Base-by-base conservation (phyloP, 176 grass and related monocot species). In the Tillandsia fasciculata region DNA sequence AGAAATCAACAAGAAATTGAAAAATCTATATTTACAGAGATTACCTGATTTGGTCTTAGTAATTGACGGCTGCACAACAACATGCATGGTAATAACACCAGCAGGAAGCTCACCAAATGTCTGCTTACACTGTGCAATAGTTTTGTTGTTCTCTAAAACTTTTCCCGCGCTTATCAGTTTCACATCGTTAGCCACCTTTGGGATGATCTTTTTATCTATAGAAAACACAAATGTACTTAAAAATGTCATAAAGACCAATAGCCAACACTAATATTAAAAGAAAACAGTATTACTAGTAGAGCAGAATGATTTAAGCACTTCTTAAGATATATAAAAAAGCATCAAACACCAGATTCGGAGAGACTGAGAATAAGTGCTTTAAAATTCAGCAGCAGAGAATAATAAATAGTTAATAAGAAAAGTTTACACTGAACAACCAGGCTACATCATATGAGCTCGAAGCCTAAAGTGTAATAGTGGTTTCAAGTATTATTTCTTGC, bases 21-120 rank as follows among this genome's bases (percentile, higher is more conserved):
- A 42, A 17, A 22, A 20, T 59, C 56, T 20, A 59, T 22, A 59
- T 5, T 17, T 59, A 59, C 17, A 61, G 56, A 61, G 56, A 15
- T 61, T 77, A 83, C 80, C 80, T n/a, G 80, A 57, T 77, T 83
- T 83, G 22, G 80, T 58, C 48, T 83, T 83, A 48, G 74, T 53
- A 7, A 64, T 64, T 59, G 80, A 83, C 52, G 80, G 80, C 68
- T 83, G 80, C 51, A 83, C 80, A 24, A 83, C 67, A 33, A 77
- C 68, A 77, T 83, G 80, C 80, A 83, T 83, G 18, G 80, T 83
- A 10, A 83, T 74, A 72, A 72, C 73, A 22, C 80, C 80, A 71
- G 73, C 80, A 50, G 80, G 80, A 26, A 75, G 80, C 50, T 83
- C 80, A 14, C 73, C 80, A 49, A 83, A 83, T 66, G 74, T 63